These are phyloP conservation scores for Ogataea nonfermentans DNA, from an alignment of 805 yeast genomes.

Conservation along the genomic window DNA sequence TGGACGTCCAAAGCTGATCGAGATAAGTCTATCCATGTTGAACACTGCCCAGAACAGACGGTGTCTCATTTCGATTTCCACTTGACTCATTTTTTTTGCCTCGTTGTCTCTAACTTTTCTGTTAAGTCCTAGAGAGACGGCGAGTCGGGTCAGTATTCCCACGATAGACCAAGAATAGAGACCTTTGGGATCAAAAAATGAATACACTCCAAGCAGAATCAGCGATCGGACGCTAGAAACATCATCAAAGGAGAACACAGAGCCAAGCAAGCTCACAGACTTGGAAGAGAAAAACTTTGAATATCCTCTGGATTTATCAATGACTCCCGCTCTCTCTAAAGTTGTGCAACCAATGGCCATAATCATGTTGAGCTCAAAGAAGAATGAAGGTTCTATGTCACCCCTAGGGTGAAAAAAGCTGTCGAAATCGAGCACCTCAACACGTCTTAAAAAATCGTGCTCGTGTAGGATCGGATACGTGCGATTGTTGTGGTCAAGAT, in stretches of 20 bases:
- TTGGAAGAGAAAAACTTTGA: slow-evolving; percentile 41
- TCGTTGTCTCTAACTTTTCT: slow-evolving; percentile 34
- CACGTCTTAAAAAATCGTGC: slow-evolving; percentile 34
- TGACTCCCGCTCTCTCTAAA: slow-evolving; percentile 39
- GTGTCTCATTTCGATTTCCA: slow-evolving; percentile 42
- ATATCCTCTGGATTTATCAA: slow-evolving; percentile 37
- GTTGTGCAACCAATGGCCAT: slow-evolving; percentile 56
- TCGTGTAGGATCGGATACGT: slow-evolving; percentile 45
- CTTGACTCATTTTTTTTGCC: slow-evolving; percentile 29
- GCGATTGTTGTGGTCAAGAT: slow-evolving; percentile 44
- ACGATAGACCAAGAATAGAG: slow-evolving; percentile 52
- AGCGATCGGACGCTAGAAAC: slow-evolving; percentile 41
- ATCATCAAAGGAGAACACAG: slow-evolving; percentile 40
- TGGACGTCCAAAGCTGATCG: slow-evolving; percentile 29
- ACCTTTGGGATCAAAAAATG: slow-evolving; percentile 50
- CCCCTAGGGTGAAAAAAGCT: slow-evolving; percentile 14
- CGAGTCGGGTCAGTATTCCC: slow-evolving; percentile 45
- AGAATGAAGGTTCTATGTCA: slow-evolving; percentile 29
- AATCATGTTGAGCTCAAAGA: slow-evolving; percentile 50
- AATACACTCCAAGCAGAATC: slow-evolving; percentile 46
- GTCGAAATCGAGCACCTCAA: slow-evolving; percentile 25
- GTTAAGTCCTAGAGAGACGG: slow-evolving; percentile 46
- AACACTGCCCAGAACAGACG: slow-evolving; percentile 36
- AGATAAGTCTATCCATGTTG: slow-evolving; percentile 29
- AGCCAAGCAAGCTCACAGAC: slow-evolving; percentile 41